A percentile compares a stretch with the other conserved stretches of the same genome.
These are phyloP conservation scores for Barbarea vulgaris DNA, from an alignment of 345 rosid genomes.

Conservation along the genomic window DNA sequence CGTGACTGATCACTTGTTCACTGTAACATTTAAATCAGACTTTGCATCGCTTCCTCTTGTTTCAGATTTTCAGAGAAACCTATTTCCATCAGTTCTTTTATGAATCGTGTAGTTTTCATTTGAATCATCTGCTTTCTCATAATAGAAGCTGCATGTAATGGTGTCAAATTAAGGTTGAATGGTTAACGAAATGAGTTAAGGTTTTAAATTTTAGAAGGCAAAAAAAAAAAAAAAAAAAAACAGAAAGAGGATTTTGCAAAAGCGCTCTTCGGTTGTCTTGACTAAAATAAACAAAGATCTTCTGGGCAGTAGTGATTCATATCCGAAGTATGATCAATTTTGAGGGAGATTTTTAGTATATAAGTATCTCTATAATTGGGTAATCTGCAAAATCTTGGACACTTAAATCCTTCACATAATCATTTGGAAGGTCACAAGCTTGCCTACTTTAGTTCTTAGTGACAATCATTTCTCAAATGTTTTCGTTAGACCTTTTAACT, in stretches of 20 bases:
- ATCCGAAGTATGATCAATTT: too few relatives aligned
- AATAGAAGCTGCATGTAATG: not conserved
- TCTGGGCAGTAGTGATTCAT: too few relatives aligned
- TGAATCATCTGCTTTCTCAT: not conserved
- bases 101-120: slow-evolving; percentile 15
- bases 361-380: too few relatives aligned
- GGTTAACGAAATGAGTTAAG: not conserved
- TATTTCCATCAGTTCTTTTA: slow-evolving; percentile 20
- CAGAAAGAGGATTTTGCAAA: not conserved
- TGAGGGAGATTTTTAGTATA: too few relatives aligned
- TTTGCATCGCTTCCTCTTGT: slow-evolving; percentile 16
- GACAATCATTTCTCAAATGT: slow-evolving; percentile 50
- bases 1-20: slow-evolving; percentile 54
- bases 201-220: not conserved
- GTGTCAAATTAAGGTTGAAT: slow-evolving; percentile 1
- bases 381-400: too few relatives aligned
- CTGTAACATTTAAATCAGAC: slow-evolving; percentile 3
- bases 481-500: slow-evolving; percentile 51
- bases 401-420: slow-evolving; percentile 59
- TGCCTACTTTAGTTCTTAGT: slow-evolving; percentile 56
- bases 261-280: not conserved
- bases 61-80: slow-evolving; percentile 23
- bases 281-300: not conserved
- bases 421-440: slow-evolving; percentile 50
- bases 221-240: not conserved